Percentiles rank a stretch among this genome's conserved stretches.
Evolutionary conservation across 495 filamentous ascomycete species (phyloP).

Genomic region (Aspergillus saccharolyticus): DNA sequence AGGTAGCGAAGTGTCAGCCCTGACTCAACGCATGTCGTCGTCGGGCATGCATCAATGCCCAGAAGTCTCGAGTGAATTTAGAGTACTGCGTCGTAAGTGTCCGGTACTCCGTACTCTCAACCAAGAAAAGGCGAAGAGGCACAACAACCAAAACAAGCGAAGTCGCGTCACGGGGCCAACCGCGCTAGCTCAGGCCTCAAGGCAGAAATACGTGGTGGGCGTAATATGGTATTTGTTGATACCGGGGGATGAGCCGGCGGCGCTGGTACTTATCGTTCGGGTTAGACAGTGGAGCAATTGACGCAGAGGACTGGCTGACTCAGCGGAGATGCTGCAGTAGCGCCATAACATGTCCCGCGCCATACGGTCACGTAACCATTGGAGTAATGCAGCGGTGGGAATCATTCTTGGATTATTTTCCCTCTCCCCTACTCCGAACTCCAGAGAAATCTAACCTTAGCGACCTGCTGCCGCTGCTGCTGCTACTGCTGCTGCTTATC

Average conservation of each 20-base stretch:
- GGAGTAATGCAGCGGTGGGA: not conserved
- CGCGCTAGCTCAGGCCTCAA: constrained; percentile 3
- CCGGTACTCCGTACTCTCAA: no score
- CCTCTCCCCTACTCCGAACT: constrained; percentile 15
- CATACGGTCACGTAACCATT: constrained; percentile 9
- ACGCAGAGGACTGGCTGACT: constrained; percentile 3
- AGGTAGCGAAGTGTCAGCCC: not conserved
- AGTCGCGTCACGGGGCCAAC: constrained; percentile 17
- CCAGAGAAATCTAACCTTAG: constrained; percentile 6
- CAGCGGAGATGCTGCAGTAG: constrained; percentile 2
- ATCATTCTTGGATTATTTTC: constrained; percentile 16
- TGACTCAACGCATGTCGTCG: not conserved
- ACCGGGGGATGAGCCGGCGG: constrained; percentile 21
- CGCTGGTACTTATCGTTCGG: constrained; percentile 1
- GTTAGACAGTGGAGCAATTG: not conserved
- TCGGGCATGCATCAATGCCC: not conserved
- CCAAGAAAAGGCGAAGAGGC: not conserved
- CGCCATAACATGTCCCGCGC: constrained; percentile 7
- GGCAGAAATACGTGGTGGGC: constrained; percentile 9
- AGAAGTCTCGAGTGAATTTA: no score
- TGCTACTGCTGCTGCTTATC: not conserved
- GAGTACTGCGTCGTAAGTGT: no score
- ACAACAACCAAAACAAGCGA: not conserved
- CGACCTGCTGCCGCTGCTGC: constrained; percentile 1
- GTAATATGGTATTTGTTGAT: constrained; percentile 7